These are phyloP conservation scores for Pichia norvegensis DNA, from an alignment of 1,139 yeast genomes.

Conservation along the genomic window DNA sequence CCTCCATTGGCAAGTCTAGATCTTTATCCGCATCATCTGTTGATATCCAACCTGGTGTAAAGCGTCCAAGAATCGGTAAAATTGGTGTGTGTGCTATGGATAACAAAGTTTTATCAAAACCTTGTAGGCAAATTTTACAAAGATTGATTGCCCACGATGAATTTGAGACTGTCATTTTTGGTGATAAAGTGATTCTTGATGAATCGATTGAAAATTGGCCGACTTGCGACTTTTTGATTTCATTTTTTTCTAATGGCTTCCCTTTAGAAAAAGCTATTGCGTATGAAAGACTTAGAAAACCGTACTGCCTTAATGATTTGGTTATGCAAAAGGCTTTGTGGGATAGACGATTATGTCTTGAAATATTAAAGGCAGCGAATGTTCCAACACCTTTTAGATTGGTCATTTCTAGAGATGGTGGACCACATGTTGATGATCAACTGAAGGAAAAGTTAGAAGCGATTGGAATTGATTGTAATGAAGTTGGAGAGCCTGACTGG, in stretches of 20 bases:
- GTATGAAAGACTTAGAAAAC: constrained; percentile 83
- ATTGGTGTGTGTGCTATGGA: constrained; percentile 99
- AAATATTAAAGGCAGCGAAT: constrained; percentile 68
- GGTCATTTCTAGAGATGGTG: constrained; percentile 93
- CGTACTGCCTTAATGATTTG: constrained; percentile 82
- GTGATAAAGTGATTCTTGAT: constrained; percentile 93
- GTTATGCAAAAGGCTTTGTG: constrained; percentile 87
- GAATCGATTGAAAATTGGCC: constrained; percentile 97
- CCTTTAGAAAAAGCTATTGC: constrained; percentile 93
- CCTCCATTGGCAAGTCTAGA: constrained; percentile 24
- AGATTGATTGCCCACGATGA: constrained; percentile 88
- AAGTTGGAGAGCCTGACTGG: constrained; percentile 68
- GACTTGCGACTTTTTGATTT: constrained; percentile 88
- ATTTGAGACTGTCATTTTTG: constrained; percentile 93
- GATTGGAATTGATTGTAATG: constrained; percentile 50
- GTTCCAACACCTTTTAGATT: constrained; percentile 87
- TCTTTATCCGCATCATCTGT: constrained; percentile 35
- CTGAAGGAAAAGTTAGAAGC: constrained; percentile 46
- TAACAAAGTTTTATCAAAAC: constrained; percentile 89
- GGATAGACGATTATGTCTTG: constrained; percentile 89
- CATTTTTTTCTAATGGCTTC: constrained; percentile 92
- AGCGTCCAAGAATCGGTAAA: constrained; percentile 73
- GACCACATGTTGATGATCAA: constrained; percentile 75
- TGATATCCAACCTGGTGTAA: constrained; percentile 33
- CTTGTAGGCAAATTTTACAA: constrained; percentile 85